Evolutionary conservation across 1,139 yeast genomes (phyloP).

Genomic region (Taphrina deformans): DNA sequence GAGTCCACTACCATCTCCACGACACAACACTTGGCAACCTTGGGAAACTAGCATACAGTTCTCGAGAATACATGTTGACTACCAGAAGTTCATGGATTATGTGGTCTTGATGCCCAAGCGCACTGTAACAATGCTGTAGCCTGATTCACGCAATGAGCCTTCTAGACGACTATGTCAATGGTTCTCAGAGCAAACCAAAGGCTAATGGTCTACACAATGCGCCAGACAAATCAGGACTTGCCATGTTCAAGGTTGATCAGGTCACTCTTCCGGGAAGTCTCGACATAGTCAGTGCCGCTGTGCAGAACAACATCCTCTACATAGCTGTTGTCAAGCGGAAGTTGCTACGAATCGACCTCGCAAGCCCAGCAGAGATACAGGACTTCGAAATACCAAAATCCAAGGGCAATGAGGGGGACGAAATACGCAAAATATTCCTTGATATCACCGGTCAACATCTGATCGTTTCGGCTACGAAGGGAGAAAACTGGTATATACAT

Average conservation of each 20-base stretch:
- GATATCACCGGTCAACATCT: conserved; percentile 57
- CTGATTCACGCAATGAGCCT: no score
- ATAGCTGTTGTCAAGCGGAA: conserved; percentile 26
- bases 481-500: conserved; percentile 53
- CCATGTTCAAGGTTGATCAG: conserved; percentile 26
- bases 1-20: neutral
- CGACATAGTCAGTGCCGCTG: conserved; percentile 13
- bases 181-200: neutral
- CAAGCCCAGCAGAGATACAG: conserved; percentile 14
- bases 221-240: neutral
- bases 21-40: neutral
- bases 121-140: no score
- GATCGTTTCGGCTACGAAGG: conserved; percentile 51
- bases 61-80: neutral
- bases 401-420: conserved; percentile 41
- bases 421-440: conserved; percentile 49
- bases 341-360: conserved; percentile 28
- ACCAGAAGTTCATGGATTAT: neutral
- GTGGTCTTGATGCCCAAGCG: neutral
- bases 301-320: conserved; percentile 23
- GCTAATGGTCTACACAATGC: neutral
- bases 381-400: conserved; percentile 38
- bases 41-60: no score
- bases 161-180: conserved; percentile 20
- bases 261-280: conserved; percentile 28